phyloP scores from a whole-genome alignment of 2,329 filamentous ascomycete genomes.

The Clonostachys solani region DNA sequence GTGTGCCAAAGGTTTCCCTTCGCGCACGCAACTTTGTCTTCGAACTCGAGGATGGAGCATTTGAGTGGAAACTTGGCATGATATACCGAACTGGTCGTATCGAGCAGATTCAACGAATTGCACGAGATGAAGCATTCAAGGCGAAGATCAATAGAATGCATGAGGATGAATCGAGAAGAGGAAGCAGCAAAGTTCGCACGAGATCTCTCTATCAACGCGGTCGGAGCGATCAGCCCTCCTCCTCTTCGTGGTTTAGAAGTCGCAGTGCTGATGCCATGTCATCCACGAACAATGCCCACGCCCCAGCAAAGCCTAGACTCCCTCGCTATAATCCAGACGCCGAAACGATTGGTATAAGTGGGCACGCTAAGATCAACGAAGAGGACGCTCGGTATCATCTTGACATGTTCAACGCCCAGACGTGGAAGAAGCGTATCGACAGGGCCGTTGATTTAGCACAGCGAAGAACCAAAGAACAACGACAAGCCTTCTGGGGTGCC shows the following conservation, averaged over 20 bases:
- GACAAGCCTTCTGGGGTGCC: conserved; percentile 75
- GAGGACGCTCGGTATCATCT: conserved; percentile 73
- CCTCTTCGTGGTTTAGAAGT: conserved; percentile 40
- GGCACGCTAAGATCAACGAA: conserved; percentile 66
- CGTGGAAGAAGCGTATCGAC: conserved; percentile 91
- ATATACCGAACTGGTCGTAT: conserved; percentile 88
- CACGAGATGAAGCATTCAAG: conserved; percentile 84
- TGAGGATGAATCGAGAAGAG: conserved; percentile 60
- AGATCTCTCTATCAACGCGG: conserved; percentile 43
- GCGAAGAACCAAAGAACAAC: conserved; percentile 72
- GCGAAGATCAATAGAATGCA: conserved; percentile 83
- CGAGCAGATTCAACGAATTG: conserved; percentile 86
- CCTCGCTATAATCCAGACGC: conserved; percentile 79
- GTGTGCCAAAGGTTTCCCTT: conserved; percentile 80
- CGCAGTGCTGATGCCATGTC: conserved; percentile 47
- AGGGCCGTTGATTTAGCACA: conserved; percentile 65
- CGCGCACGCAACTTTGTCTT: conserved; percentile 80
- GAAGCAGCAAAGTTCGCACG: conserved; percentile 47
- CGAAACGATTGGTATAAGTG: conserved; percentile 60
- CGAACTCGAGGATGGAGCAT: conserved; percentile 91
- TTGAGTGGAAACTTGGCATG: conserved; percentile 94
- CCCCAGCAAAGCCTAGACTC: conserved; percentile 31
- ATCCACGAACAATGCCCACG: conserved; percentile 19
- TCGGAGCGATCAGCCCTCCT: conserved; percentile 16
- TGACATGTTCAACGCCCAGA: conserved; percentile 77